Base-by-base conservation (phyloP, 75 land plant species). In the Picea glauca region DNA sequence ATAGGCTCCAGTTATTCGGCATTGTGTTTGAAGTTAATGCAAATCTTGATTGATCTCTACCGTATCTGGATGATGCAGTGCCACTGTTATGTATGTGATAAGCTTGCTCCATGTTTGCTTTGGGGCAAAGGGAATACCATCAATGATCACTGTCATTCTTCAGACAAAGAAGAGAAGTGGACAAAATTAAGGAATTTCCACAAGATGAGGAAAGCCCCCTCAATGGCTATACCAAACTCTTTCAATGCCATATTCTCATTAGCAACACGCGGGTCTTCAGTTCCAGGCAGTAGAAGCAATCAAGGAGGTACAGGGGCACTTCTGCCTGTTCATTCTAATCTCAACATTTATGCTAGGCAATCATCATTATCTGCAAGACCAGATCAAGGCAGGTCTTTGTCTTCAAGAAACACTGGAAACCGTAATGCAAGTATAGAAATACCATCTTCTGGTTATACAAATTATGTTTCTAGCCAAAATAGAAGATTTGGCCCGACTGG, bases 51-150 rank as follows among this genome's bases (percentile, higher is more conserved):
- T 58, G 54, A 40, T 6, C 31, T 57, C 61, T 35, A 76, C 78
- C 9, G 18, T 80, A 11, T 26, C 50, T 56, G 50, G 38, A 26
- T 33, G 63, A 62, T 80, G 79, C 94, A 94, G 97, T 94, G 97
- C 58, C 94, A 94, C 62, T 94, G 97, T 82, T 94, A 87, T 82
- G 97, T 94, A 12, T 94, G 97, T 80, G 97, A 94, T 75, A 67
- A 78, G 57, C 80, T 58, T 80, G 97, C 97, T 18, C 94, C 97
- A 46, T 94, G 97, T 83, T 58, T 14, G 31, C 67, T 58, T 66
- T 92, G 97, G 97, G 74, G 74, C 74, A 70, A 70, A 70, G 74
- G n/a, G 46, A 70, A 43, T 43, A 13, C 50, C 21, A 38, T 21
- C 72, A 58, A 54, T 30, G 90, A 87, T 80, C 97, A 94, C 80